A percentile compares a stretch with the other conserved stretches of the same genome.
Evolutionary conservation across 108 stramenopile genomes (phyloP).

Genomic region (Nitzschia palea): DNA sequence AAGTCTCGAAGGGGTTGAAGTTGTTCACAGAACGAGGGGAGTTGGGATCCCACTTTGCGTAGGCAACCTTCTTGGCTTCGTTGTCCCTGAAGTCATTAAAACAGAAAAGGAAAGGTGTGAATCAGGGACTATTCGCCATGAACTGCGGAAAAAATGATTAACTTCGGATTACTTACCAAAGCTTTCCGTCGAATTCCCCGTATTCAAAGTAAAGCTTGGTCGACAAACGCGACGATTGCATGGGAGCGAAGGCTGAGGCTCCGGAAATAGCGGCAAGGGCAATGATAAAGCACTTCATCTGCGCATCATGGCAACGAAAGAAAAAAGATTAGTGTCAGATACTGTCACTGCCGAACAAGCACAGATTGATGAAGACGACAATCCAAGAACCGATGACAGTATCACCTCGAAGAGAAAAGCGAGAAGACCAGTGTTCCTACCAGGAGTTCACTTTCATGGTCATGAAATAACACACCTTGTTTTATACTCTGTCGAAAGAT

Average conservation of each 20-base stretch:
- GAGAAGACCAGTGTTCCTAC: too few species aligned
- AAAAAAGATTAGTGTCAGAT: not conserved
- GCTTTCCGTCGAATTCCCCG: constrained; percentile 83
- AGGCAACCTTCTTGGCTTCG: constrained; percentile 81
- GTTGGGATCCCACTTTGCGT: constrained; percentile 81
- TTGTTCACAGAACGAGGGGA: constrained; percentile 74
- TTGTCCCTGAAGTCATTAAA: constrained; percentile 37
- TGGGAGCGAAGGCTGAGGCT: constrained; percentile 61
- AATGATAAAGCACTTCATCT: constrained; percentile 4
- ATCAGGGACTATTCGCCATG: not conserved
- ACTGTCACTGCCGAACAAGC: too few species aligned
- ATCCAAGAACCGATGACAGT: too few species aligned
- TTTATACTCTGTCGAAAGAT: not conserved
- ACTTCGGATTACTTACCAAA: constrained; percentile 40
- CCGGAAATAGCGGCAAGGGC: constrained; percentile 52
- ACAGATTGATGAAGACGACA: too few species aligned
- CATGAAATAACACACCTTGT: not conserved
- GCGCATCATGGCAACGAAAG: not conserved
- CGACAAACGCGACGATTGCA: constrained; percentile 20
- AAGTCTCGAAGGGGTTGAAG: constrained; percentile 95
- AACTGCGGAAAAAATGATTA: not conserved
- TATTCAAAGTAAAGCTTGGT: constrained; percentile 45
- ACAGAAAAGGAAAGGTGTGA: not conserved
- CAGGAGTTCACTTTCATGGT: too few species aligned
- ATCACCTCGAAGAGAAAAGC: too few species aligned